phyloP scores from a whole-genome alignment of 2,329 filamentous ascomycete genomes.

The Talaromyces sp. region DNA sequence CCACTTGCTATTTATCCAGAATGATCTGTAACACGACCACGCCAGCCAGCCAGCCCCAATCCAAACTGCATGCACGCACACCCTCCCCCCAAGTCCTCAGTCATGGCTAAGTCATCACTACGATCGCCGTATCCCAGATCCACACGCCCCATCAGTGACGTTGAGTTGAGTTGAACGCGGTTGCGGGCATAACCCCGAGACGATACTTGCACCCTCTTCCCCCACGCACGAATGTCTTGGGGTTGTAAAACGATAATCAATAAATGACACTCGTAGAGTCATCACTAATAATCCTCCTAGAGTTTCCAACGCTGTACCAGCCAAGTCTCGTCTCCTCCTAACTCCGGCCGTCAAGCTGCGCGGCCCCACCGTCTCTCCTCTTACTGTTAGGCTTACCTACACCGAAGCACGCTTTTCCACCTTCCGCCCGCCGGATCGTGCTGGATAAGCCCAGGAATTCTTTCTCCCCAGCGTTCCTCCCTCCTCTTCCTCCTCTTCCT shows the following conservation, averaged over 20 bases:
- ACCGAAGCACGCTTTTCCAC: not conserved
- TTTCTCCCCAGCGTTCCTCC: not conserved
- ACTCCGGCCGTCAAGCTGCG: not conserved
- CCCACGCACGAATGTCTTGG: not conserved
- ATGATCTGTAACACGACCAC: not conserved
- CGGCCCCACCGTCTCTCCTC: not conserved
- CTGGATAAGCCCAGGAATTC: conserved; percentile 10
- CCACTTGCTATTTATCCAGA: not conserved
- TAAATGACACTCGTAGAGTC: too few species aligned
- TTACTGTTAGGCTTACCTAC: not conserved
- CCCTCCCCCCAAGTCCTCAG: not conserved
- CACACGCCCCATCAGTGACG: conserved; percentile 1
- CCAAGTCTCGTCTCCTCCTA: not conserved
- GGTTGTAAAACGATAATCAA: not conserved
- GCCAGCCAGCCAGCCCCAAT: too few species aligned
- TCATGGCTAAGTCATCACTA: not conserved
- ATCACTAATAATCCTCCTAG: too few species aligned
- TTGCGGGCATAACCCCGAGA: not conserved
- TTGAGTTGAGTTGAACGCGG: not conserved
- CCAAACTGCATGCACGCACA: not conserved
- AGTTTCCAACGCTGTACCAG: too few species aligned
- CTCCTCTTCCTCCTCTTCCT: not conserved
- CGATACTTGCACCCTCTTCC: not conserved
- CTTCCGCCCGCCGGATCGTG: conserved; percentile 11
- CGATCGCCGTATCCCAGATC: not conserved